Evolutionary conservation across 306 rosid genomes (phyloP).

Genomic region (Mucuna pruriens): DNA sequence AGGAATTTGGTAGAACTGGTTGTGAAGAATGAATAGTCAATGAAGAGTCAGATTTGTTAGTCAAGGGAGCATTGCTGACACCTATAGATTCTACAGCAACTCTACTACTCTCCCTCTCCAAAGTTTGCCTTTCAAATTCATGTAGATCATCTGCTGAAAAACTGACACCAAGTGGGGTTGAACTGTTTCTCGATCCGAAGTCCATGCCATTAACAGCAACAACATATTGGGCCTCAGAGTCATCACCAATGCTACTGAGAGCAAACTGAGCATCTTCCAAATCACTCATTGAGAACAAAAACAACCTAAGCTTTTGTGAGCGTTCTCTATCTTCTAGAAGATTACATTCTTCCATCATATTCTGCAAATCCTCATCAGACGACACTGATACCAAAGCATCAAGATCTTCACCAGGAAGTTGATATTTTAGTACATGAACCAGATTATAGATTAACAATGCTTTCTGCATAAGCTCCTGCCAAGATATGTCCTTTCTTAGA

Average conservation of each 20-base stretch:
- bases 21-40: constrained; percentile 51
- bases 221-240: constrained; percentile 71
- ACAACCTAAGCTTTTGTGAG: constrained; percentile 67
- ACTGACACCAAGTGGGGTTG: constrained; percentile 56
- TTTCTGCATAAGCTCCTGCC: constrained; percentile 71
- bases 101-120: constrained; percentile 47
- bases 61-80: constrained; percentile 41
- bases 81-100: constrained; percentile 49
- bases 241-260: constrained; percentile 54
- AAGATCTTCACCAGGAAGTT: constrained; percentile 91
- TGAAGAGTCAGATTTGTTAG: constrained; percentile 42
- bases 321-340: constrained; percentile 51
- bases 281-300: constrained; percentile 70
- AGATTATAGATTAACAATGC: constrained; percentile 56
- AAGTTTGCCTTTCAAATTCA: constrained; percentile 53
- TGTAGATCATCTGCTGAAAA: constrained; percentile 54
- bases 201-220: constrained; percentile 84
- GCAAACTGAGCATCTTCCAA: constrained; percentile 69
- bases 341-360: constrained; percentile 85
- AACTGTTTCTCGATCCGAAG: constrained; percentile 64
- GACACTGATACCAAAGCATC: constrained; percentile 91
- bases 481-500: constrained; percentile 67
- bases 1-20: constrained; percentile 47
- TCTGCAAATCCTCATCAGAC: constrained; percentile 81
- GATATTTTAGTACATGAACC: constrained; percentile 69